Conservation (phyloP, 305 asterid genomes). For the Plantago coronopus region DNA sequence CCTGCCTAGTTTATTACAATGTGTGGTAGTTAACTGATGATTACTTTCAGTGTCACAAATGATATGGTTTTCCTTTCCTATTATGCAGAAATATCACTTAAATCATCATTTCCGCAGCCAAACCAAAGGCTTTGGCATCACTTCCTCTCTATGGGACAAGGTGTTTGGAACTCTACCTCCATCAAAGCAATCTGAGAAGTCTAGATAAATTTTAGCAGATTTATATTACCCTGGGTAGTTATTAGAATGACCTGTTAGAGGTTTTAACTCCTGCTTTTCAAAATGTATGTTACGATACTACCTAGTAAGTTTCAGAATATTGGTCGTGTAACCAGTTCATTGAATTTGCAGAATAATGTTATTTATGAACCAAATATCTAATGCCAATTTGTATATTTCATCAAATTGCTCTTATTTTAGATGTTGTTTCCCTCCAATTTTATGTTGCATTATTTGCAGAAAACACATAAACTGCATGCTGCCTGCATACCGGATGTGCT, state of each 20-base stretch:
- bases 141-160: conserved; percentile 88
- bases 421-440: too few species aligned
- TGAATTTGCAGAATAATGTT: background rate
- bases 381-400: too few species aligned
- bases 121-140: conserved; percentile 83
- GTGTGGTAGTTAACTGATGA: background rate
- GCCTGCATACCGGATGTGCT: too few species aligned
- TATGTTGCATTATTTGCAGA: too few species aligned
- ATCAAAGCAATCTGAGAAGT: conserved; percentile 45
- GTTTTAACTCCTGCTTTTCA: conserved; percentile 7
- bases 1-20: background rate
- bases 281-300: conserved; percentile 19
- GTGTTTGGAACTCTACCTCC: conserved; percentile 77
- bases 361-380: background rate
- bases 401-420: too few species aligned
- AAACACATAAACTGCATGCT: too few species aligned
- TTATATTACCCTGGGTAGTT: background rate
- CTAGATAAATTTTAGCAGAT: conserved; percentile 29
- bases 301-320: conserved; percentile 10
- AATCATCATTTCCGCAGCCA: conserved; percentile 93
- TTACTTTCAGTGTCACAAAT: conserved; percentile 1
- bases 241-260: background rate
- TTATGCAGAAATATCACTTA: conserved; percentile 82
- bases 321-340: background rate
- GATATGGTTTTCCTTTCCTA: conserved; percentile 7